Evolutionary conservation across 352 stramenopile species (phyloP).

Genomic region (Peronospora belbahrii): DNA sequence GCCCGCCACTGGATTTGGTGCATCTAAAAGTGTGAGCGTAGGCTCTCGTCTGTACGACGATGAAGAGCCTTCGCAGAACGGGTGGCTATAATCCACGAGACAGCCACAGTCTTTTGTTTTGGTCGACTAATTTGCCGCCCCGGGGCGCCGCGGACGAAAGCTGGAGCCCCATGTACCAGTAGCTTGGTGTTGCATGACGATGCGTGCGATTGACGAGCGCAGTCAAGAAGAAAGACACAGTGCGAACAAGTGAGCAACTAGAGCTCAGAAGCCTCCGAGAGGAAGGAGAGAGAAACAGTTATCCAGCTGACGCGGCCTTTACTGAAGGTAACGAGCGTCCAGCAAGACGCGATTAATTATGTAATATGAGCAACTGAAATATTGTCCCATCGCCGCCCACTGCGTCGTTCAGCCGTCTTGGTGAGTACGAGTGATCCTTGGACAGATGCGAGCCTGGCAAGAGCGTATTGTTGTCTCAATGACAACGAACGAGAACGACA

Average conservation of each 20-base stretch:
- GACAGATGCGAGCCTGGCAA: slow-evolving; percentile 14
- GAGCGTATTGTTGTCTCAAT: slow-evolving; percentile 28
- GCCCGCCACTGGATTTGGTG: slow-evolving; percentile 28
- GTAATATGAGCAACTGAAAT: slow-evolving; percentile 39
- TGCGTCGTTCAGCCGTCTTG: not conserved
- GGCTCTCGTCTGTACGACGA: slow-evolving; percentile 46
- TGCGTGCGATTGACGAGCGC: slow-evolving; percentile 34
- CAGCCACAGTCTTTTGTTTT: slow-evolving; percentile 4
- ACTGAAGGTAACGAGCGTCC: slow-evolving; percentile 3
- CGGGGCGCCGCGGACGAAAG: slow-evolving; percentile 24
- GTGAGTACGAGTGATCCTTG: slow-evolving; percentile 8
- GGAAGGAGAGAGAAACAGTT: slow-evolving; percentile 27
- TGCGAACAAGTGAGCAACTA: slow-evolving; percentile 6
- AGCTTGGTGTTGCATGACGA: slow-evolving; percentile 29
- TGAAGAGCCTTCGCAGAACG: slow-evolving; percentile 59
- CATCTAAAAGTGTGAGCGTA: slow-evolving; percentile 75
- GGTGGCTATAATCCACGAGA: slow-evolving; percentile 56
- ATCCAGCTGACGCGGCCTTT: slow-evolving; percentile 20
- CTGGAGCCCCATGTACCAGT: slow-evolving; percentile 33
- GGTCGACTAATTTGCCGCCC: slow-evolving; percentile 3
- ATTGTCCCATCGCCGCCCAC: slow-evolving; percentile 18
- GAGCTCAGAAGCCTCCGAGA: slow-evolving; percentile 21
- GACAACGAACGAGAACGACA: not conserved
- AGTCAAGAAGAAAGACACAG: slow-evolving; percentile 25
- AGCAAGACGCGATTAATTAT: slow-evolving; percentile 33